A percentile compares a stretch with the other conserved stretches of the same genome.
phyloP scores from a whole-genome alignment of 2,329 filamentous ascomycete genomes.

The Coniochaeta prunicola region DNA sequence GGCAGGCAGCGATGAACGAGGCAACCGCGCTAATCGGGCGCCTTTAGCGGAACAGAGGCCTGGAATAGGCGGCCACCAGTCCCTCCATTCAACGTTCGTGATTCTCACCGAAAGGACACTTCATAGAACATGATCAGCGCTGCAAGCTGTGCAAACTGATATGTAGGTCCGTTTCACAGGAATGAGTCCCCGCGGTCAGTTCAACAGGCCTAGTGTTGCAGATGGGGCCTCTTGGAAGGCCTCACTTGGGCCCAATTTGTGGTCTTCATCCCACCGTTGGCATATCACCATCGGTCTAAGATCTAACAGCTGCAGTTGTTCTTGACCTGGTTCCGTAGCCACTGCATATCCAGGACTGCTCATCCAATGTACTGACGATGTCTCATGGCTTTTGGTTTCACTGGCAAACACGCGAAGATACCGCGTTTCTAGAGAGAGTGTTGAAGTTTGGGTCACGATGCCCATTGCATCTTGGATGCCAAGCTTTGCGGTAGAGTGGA shows the following conservation, averaged over 20 bases:
- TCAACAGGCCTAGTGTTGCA: neutral
- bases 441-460: neutral
- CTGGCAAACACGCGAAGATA: neutral
- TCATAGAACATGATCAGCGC: neutral
- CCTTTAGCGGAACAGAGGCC: neutral
- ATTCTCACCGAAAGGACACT: neutral
- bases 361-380: neutral
- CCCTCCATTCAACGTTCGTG: neutral
- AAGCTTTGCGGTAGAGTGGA: neutral
- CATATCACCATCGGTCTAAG: neutral
- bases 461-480: neutral
- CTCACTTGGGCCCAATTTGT: neutral
- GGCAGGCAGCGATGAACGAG: neutral
- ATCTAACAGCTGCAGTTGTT: neutral
- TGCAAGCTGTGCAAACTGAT: neutral
- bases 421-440: neutral
- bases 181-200: neutral
- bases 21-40: neutral
- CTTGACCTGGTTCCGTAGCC: neutral
- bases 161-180: neutral
- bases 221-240: neutral
- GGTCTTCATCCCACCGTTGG: neutral
- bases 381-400: neutral
- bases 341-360: neutral
- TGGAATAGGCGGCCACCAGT: neutral